A percentile compares a stretch with the other conserved stretches of the same genome.
Evolutionary conservation across 768 basidiomycete species (phyloP).

Genomic region (Mycena rosella): DNA sequence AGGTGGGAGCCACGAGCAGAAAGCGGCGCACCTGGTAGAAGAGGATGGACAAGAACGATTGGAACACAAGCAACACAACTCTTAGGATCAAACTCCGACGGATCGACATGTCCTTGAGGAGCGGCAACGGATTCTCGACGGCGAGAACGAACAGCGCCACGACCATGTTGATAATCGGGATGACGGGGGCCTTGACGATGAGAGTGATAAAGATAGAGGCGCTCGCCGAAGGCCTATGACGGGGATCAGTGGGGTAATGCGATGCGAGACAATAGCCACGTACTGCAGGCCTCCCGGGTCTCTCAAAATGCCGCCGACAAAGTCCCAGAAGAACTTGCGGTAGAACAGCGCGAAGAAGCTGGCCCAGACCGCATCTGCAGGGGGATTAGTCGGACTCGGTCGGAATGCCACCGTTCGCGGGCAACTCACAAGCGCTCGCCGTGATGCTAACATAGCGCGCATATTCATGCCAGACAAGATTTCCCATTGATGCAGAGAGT

Average conservation of each 20-base stretch:
- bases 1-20: background rate
- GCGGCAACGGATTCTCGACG: constrained; percentile 80
- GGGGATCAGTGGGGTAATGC: constrained; percentile 13
- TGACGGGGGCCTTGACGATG: constrained; percentile 82
- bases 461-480: constrained; percentile 86
- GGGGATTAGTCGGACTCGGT: constrained; percentile 25
- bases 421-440: constrained; percentile 77
- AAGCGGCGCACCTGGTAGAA: constrained; percentile 78
- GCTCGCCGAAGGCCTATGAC: constrained; percentile 67
- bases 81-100: constrained; percentile 76
- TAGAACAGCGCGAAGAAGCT: constrained; percentile 84
- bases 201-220: constrained; percentile 74
- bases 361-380: constrained; percentile 86
- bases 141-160: constrained; percentile 70
- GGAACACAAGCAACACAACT: constrained; percentile 73
- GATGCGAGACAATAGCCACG: constrained; percentile 38
- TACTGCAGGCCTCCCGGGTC: constrained; percentile 86
- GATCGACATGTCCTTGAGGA: constrained; percentile 64
- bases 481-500: constrained; percentile 69
- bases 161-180: constrained; percentile 77
- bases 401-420: background rate
- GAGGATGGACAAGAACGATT: constrained; percentile 71
- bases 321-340: constrained; percentile 98
- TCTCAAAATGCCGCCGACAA: constrained; percentile 84
- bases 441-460: constrained; percentile 76